Evolutionary conservation across 345 rosid genomes (phyloP), one percentile per base, ranked within the genome.

Genomic region (Salix suchowensis): DNA sequence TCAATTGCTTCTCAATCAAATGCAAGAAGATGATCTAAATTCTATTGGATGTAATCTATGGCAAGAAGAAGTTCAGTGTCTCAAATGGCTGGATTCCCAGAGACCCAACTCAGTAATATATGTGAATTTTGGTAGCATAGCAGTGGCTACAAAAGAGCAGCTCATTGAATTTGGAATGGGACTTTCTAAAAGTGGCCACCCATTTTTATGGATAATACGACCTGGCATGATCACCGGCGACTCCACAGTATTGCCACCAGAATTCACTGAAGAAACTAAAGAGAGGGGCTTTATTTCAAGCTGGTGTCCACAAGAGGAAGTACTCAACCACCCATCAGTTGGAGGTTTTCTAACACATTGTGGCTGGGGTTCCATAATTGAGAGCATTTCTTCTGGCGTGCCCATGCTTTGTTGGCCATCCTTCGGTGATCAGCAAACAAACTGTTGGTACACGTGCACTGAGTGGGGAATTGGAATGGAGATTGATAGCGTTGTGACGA

Each of bases 151-250:
- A 69, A 54, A 50, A 68, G 7, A 69, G 18, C 48, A 7, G 23
- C 72, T 69, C 39, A 6, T 52, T 18, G 84, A 81, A 15, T 77
- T 81, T 21, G 78, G 76, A 19, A 62, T 54, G 84, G 84, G 84
- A 68, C 40, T 73, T 18, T 81, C 72, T 13, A 52, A 77, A 26
- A 81, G 68, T 44, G 66, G 70, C 3, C 28, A 73, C 9, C 60
- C 60, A 62, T 55, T 55, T 55, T 1, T 55, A 55, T 55, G 61
- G 61, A 55, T 55, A 0, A 55, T 55, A 8, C 1, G 61, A 11
- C 24, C 61, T 21, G 61, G 1, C 11, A 55, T 55, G 5, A 3
- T 55, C 11, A 0, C 4, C 3, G 13, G 13, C 26, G 26, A n/a
- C 61, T 7, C 1, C 1, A 0, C 26, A 1, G 2, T 8, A 54